phyloP scores from a whole-genome alignment of 768 basidiomycete species.

The Mycena polygramma region DNA sequence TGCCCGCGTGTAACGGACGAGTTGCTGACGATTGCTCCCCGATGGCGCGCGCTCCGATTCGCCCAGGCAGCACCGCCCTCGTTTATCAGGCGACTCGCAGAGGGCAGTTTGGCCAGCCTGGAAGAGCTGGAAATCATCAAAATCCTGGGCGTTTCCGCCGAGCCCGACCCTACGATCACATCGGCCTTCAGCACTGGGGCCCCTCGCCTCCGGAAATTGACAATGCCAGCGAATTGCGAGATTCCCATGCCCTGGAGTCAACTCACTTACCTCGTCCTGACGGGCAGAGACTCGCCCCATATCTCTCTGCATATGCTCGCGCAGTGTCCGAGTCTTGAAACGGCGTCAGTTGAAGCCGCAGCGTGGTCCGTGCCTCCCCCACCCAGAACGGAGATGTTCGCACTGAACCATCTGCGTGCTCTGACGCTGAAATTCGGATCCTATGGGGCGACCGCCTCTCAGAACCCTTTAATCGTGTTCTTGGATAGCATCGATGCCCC shows the following conservation, averaged over 20 bases:
- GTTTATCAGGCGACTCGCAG: neutral
- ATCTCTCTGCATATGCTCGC: neutral
- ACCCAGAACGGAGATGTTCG: neutral
- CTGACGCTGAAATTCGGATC: neutral
- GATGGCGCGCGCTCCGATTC: neutral
- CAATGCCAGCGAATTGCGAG: neutral
- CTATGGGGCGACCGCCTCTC: too few relatives aligned
- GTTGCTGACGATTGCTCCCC: neutral
- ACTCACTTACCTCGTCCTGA: neutral
- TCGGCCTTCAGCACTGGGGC: neutral
- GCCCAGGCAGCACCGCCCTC: neutral
- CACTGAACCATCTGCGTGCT: neutral
- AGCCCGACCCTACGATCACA: neutral
- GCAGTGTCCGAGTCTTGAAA: neutral
- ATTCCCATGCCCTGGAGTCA: conserved; percentile 4
- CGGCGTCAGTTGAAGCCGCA: neutral
- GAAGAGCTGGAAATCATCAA: neutral
- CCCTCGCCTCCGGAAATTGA: neutral
- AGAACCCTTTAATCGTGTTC: neutral
- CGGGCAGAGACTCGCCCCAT: neutral
- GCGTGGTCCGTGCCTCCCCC: neutral
- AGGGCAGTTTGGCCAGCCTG: neutral
- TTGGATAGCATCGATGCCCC: neutral
- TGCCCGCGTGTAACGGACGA: neutral
- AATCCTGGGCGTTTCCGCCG: too few relatives aligned